A percentile compares a stretch with the other conserved stretches of the same genome.
Evolutionary conservation across 2,329 filamentous ascomycete genomes (phyloP).

Genomic region (Ophiostoma pallidulum): DNA sequence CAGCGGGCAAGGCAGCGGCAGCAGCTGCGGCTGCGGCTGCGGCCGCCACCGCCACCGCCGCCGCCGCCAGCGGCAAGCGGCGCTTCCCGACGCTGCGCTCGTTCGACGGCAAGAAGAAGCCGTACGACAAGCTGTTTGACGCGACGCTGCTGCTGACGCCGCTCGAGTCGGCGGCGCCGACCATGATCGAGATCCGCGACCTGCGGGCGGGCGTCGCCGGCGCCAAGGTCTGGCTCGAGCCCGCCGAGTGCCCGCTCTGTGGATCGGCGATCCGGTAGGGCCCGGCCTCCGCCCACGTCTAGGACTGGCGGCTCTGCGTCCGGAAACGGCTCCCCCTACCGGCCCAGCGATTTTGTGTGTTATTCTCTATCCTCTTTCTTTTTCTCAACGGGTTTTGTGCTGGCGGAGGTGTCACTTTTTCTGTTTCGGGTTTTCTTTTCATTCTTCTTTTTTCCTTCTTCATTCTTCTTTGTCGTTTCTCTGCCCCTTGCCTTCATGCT

Average conservation of each 20-base stretch:
- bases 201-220: constrained; percentile 40
- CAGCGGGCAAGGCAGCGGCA: constrained; percentile 5
- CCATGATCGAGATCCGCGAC: constrained; percentile 43
- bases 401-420: too few species aligned
- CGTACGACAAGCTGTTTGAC: constrained; percentile 44
- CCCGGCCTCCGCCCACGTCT: too few species aligned
- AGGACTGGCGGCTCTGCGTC: too few species aligned
- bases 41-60: constrained; percentile 20
- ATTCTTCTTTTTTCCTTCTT: neutral
- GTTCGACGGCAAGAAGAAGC: constrained; percentile 28
- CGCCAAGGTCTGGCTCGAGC: constrained; percentile 44
- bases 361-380: too few species aligned
- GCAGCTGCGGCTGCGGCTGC: too few species aligned
- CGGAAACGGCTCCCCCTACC: too few species aligned
- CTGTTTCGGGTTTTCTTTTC: constrained; percentile 1
- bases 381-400: too few species aligned
- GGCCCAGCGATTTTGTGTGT: too few species aligned
- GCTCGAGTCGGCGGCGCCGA: constrained; percentile 33
- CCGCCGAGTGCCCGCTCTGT: constrained; percentile 42
- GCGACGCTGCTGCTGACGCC: constrained; percentile 38
- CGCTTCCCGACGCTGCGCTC: constrained; percentile 21
- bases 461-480: neutral
- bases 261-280: constrained; percentile 17
- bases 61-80: constrained; percentile 26
- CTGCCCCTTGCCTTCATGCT: neutral